Percentiles rank a stretch among this genome's conserved stretches.
Evolutionary conservation across 2,329 filamentous ascomycete species (phyloP).

Genomic region (Talaromyces sp.): DNA sequence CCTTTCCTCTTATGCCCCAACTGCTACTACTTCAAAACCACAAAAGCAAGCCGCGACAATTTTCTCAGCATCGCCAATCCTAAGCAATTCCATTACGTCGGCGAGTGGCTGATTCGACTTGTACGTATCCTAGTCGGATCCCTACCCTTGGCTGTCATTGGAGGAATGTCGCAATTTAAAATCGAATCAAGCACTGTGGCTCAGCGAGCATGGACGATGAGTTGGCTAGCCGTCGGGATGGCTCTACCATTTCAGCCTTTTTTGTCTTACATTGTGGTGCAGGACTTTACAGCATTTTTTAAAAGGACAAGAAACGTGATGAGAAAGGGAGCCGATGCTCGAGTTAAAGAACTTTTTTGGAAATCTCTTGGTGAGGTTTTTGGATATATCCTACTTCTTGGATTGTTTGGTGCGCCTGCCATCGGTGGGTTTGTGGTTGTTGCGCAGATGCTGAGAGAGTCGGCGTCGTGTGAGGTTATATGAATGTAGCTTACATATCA

Average conservation of each 20-base stretch:
- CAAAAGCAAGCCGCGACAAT: conserved; percentile 13
- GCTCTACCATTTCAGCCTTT: neutral
- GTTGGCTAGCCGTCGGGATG: conserved; percentile 25
- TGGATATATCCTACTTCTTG: neutral
- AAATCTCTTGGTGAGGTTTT: neutral
- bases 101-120: neutral
- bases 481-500: neutral
- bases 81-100: neutral
- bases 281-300: neutral
- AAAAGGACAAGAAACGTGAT: neutral
- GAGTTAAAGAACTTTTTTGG: neutral
- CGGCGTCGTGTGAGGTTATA: conserved; percentile 19
- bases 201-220: conserved; percentile 26
- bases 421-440: conserved; percentile 30
- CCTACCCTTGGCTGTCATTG: conserved; percentile 26
- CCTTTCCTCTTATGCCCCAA: conserved; percentile 9
- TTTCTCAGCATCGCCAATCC: neutral
- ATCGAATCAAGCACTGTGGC: conserved; percentile 23
- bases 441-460: conserved; percentile 28
- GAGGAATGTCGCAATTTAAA: conserved; percentile 26
- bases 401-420: conserved; percentile 18
- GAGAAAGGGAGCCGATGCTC: neutral
- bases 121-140: conserved; percentile 18
- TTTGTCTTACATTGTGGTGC: neutral
- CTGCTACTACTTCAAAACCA: conserved; percentile 13